phyloP scores from a whole-genome alignment of 2,329 filamentous ascomycete species.

The Raffaelea albimanens region DNA sequence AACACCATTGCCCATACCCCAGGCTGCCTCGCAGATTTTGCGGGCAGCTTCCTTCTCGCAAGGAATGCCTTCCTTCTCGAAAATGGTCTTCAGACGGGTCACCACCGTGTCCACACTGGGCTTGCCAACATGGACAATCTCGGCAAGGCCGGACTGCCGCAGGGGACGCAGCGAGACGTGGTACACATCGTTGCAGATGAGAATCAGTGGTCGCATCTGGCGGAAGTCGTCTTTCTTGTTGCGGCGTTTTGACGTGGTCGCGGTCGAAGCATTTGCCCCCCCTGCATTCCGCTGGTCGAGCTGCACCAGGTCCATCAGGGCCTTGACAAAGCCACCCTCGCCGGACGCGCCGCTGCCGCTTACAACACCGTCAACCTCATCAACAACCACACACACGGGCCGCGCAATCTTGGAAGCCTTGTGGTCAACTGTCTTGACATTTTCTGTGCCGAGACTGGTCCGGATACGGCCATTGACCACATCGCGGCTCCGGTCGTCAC shows the following conservation, averaged over 20 bases:
- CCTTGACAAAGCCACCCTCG: constrained; percentile 92
- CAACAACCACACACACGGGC: constrained; percentile 87
- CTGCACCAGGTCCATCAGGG: constrained; percentile 80
- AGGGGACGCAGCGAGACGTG: constrained; percentile 79
- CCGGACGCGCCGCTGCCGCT: constrained; percentile 66
- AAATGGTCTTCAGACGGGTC: constrained; percentile 69
- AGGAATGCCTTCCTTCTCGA: constrained; percentile 78
- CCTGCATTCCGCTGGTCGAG: constrained; percentile 72
- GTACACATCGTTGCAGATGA: constrained; percentile 97
- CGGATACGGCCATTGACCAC: constrained; percentile 87
- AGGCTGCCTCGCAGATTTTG: constrained; percentile 72
- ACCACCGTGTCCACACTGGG: constrained; percentile 82
- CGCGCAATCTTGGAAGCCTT: constrained; percentile 61
- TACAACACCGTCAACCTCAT: constrained; percentile 93
- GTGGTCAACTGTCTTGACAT: constrained; percentile 67
- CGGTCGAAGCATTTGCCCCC: constrained; percentile 17
- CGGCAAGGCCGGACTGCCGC: constrained; percentile 74
- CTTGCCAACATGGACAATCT: constrained; percentile 86
- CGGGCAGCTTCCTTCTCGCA: constrained; percentile 85
- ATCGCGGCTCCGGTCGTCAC: constrained; percentile 81
- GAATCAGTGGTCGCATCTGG: constrained; percentile 75
- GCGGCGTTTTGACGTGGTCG: constrained; percentile 20
- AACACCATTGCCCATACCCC: constrained; percentile 68
- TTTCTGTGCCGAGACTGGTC: constrained; percentile 89
- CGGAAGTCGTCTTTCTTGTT: constrained; percentile 81